Base-by-base conservation (phyloP, 306 rosid genomes). In the Trifolium dubium region DNA sequence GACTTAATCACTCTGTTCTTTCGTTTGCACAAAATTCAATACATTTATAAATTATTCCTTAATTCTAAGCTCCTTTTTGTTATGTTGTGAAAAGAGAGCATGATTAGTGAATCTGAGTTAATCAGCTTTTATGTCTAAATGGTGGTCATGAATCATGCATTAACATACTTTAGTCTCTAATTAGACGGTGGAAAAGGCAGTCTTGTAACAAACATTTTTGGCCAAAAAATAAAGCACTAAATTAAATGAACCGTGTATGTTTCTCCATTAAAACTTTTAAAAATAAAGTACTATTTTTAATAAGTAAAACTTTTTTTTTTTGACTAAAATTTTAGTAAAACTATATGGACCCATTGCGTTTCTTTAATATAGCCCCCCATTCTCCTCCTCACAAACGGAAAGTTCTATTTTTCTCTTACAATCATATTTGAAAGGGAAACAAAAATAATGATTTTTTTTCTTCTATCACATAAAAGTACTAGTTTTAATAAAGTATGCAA, bases 61-160 rank as follows among this genome's bases (percentile, higher is more conserved):
- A 60, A 69, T 60, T 56, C 1, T 17, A n/a, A 37, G 18, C 32
- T 64, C 44, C 28, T 31, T 34, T 34, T 35, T 35, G 64, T 49
- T 63, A 55, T 8, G 68, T 58, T 53, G 3, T 1, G 37, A 66
- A 68, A 63, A 47, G 40, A 63, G 64, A 54, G 73, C 73, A 78
- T 79, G 74, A 64, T 79, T 56, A 64, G 74, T 72, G 69, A 79
- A 72, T 37, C 82, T 79, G 71, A 61, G 30, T 70, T 4, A 54
- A 19, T 69, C 76, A 63, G 67, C 84, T 75, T 81, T 78, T 12
- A 77, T 30, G 58, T 76, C 73, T 69, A 62, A 80, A 62, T 75
- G 72, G 67, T 69, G 34, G 64, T 70, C 35, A 46, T 66, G 67
- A 62, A 32, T 61, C 75, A 39, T 71, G 63, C 63, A 56, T 11